A percentile compares a stretch with the other conserved stretches of the same genome.
Evolutionary conservation across 2,329 filamentous ascomycete genomes (phyloP).

Genomic region (Fonsecaea pedrosoi): DNA sequence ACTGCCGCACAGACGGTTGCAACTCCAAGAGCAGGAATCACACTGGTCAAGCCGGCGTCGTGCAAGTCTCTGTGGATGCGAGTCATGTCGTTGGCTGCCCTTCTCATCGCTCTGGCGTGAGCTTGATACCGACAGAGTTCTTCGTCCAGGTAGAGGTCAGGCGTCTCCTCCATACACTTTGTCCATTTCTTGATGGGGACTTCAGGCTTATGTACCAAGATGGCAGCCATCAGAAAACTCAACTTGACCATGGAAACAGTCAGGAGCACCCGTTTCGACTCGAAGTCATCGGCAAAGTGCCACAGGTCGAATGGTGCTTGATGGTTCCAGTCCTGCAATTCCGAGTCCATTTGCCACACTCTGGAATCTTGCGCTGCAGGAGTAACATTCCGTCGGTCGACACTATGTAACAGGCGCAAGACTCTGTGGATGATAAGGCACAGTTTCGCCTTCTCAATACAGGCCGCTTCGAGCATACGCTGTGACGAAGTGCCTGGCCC

Average conservation of each 20-base stretch:
- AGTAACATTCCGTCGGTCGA: background rate
- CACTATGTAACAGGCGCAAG: slow-evolving; percentile 11
- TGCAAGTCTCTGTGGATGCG: slow-evolving; percentile 7
- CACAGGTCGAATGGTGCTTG: slow-evolving; percentile 11
- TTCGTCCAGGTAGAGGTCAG: background rate
- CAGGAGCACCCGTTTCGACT: background rate
- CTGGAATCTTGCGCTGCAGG: background rate
- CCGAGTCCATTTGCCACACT: slow-evolving; percentile 17
- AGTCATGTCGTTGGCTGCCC: slow-evolving; percentile 18
- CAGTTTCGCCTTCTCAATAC: slow-evolving; percentile 7
- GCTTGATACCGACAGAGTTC: slow-evolving; percentile 15
- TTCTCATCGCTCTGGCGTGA: slow-evolving; percentile 11
- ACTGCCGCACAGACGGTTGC: slow-evolving; percentile 16
- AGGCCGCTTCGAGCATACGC: slow-evolving; percentile 5
- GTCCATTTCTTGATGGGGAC: slow-evolving; percentile 14
- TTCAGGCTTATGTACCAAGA: slow-evolving; percentile 18
- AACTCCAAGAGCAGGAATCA: slow-evolving; percentile 12
- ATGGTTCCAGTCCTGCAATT: slow-evolving; percentile 16
- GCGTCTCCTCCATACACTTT: background rate
- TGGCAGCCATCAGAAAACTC: slow-evolving; percentile 12
- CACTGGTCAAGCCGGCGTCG: slow-evolving; percentile 6
- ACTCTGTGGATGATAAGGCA: slow-evolving; percentile 8
- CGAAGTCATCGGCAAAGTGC: slow-evolving; percentile 15
- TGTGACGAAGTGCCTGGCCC: background rate
- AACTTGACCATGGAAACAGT: slow-evolving; percentile 11